A percentile compares a stretch with the other conserved stretches of the same genome.
Evolutionary conservation across 2,329 filamentous ascomycete species (phyloP).

Genomic region (Hymenoscyphus infarciens): DNA sequence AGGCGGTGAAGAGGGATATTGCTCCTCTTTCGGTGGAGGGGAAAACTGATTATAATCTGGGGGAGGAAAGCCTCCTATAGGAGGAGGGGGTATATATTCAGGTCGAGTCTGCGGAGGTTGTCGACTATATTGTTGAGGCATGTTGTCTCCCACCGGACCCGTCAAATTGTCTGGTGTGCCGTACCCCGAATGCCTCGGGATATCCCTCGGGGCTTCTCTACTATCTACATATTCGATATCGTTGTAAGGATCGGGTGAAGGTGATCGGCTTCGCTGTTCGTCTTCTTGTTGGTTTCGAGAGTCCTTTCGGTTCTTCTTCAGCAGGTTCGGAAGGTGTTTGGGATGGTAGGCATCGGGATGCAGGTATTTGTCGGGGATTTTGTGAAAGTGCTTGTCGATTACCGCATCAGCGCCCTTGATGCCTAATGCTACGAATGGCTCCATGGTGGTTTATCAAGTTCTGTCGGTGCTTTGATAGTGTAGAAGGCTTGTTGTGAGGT

Average conservation of each 20-base stretch:
- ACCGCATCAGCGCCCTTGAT: constrained; percentile 12
- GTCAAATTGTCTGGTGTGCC: neutral
- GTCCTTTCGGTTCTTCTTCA: constrained; percentile 3
- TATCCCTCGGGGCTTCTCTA: neutral
- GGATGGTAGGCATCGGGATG: constrained; percentile 13
- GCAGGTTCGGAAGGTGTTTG: constrained; percentile 4
- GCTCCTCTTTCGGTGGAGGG: neutral
- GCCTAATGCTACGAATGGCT: constrained; percentile 13
- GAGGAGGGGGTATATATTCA: constrained; percentile 14
- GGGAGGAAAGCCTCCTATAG: neutral
- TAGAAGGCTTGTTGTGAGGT: neutral
- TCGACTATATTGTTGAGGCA: constrained; percentile 11
- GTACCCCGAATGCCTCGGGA: constrained; percentile 9
- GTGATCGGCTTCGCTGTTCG: neutral
- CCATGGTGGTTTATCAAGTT: constrained; percentile 3
- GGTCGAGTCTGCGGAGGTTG: constrained; percentile 5
- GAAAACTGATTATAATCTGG: neutral
- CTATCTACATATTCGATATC: constrained; percentile 9
- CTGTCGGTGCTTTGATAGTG: neutral
- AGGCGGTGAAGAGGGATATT: constrained; percentile 2
- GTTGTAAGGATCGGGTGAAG: constrained; percentile 3
- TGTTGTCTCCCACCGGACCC: neutral
- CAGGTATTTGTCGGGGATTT: constrained; percentile 16
- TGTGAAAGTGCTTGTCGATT: constrained; percentile 20
- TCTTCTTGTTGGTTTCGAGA: neutral